Percentiles rank a stretch among this genome's conserved stretches.
phyloP scores from a whole-genome alignment of 1,139 yeast species.

The Zhuliangozyma blackwelliae region DNA sequence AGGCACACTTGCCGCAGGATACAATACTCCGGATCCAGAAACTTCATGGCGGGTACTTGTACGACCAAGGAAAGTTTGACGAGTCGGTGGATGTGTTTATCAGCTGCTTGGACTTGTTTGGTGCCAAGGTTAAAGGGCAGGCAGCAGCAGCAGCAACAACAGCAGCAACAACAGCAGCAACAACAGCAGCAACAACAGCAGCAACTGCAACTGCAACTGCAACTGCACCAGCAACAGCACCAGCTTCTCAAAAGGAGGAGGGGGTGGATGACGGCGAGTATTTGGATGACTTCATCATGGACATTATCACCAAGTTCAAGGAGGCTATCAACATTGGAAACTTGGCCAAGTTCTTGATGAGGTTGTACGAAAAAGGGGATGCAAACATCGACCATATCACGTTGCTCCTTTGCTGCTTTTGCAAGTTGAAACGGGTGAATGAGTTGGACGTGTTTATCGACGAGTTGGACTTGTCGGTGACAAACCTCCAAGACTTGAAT shows the following conservation, averaged over 20 bases:
- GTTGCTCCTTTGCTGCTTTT: conserved; percentile 72
- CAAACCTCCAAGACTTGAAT: conserved; percentile 48
- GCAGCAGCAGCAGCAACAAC: no score
- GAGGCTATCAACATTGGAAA: conserved; percentile 75
- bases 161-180: no score
- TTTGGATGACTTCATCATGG: conserved; percentile 59
- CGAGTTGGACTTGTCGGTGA: conserved; percentile 26
- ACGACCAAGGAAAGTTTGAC: conserved; percentile 57
- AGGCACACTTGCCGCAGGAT: conserved; percentile 32
- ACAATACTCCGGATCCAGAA: conserved; percentile 53
- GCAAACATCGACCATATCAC: conserved; percentile 82
- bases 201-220: no score
- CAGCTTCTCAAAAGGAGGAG: no score
- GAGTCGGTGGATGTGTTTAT: conserved; percentile 72
- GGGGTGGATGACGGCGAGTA: conserved; percentile 12
- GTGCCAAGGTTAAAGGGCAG: not conserved
- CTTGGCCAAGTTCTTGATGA: conserved; percentile 61
- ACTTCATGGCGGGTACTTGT: conserved; percentile 69
- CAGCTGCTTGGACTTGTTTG: conserved; percentile 25
- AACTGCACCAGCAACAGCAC: no score
- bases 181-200: no score
- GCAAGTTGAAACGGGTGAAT: conserved; percentile 64
- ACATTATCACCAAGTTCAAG: conserved; percentile 75
- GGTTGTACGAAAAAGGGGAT: conserved; percentile 45
- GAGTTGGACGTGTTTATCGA: conserved; percentile 59